Conservation (phyloP, 2,329 filamentous ascomycete species). For the Aphanoascus verrucosus region DNA sequence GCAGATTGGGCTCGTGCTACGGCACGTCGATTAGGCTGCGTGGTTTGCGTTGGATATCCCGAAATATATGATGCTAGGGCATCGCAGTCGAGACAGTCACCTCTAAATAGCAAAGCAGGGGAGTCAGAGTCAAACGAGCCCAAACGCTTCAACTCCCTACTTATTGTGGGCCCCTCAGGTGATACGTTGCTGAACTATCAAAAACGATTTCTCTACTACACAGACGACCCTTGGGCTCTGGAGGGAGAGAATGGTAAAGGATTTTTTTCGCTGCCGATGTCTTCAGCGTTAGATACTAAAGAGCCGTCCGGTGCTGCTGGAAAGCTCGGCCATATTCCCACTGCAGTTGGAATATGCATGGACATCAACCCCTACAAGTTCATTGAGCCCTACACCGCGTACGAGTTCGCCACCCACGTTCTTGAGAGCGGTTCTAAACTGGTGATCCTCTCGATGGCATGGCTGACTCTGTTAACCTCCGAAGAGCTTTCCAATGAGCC, state of each 20-base stretch:
- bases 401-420: slow-evolving; percentile 50
- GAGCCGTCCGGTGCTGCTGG: background rate
- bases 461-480: slow-evolving; percentile 44
- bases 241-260: slow-evolving; percentile 35
- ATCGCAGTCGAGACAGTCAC: slow-evolving; percentile 17
- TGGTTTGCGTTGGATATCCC: slow-evolving; percentile 55
- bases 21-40: slow-evolving; percentile 45
- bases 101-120: slow-evolving; percentile 6
- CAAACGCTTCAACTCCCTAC: slow-evolving; percentile 46
- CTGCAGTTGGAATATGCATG: slow-evolving; percentile 43
- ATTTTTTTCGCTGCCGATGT: slow-evolving; percentile 22
- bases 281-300: background rate
- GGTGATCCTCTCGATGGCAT: slow-evolving; percentile 54
- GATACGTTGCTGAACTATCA: slow-evolving; percentile 50
- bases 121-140: slow-evolving; percentile 9
- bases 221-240: slow-evolving; percentile 53
- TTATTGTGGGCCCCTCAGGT: slow-evolving; percentile 47
- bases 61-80: slow-evolving; percentile 33
- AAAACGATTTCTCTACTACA: slow-evolving; percentile 56
- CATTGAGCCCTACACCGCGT: slow-evolving; percentile 46
- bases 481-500: slow-evolving; percentile 39
- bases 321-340: slow-evolving; percentile 24
- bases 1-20: slow-evolving; percentile 49
- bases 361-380: slow-evolving; percentile 55
- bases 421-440: slow-evolving; percentile 40